These are phyloP conservation scores for Camelina hispida DNA, from an alignment of 345 rosid genomes.

Conservation along the genomic window DNA sequence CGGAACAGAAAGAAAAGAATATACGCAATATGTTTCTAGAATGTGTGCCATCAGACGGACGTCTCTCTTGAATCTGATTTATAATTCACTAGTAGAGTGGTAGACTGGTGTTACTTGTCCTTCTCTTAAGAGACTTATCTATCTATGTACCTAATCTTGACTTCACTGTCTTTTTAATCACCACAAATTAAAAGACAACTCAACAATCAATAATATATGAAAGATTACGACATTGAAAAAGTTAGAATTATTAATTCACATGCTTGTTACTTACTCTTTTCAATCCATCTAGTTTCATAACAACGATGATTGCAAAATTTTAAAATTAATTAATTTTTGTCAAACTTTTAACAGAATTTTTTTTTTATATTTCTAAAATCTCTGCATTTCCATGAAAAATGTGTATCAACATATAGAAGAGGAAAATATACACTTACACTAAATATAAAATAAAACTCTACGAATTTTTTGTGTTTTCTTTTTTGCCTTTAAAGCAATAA, in stretches of 20 bases:
- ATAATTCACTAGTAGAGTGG: slow-evolving; percentile 1
- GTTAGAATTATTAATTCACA: slow-evolving; percentile 8
- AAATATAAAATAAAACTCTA: too few relatives aligned
- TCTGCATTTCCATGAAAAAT: neutral
- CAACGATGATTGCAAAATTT: neutral
- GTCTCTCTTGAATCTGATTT: neutral
- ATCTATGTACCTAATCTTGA: slow-evolving; percentile 4
- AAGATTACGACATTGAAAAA: slow-evolving; percentile 8
- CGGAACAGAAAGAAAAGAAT: neutral
- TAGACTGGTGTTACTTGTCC: too few relatives aligned
- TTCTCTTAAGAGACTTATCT: too few relatives aligned
- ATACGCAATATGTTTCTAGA: neutral
- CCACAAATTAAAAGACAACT: neutral
- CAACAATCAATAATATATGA: neutral
- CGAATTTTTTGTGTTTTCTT: too few relatives aligned
- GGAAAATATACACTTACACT: too few relatives aligned
- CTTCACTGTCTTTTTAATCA: neutral
- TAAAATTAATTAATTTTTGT: neutral
- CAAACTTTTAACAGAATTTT: neutral
- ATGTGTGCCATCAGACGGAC: too few relatives aligned
- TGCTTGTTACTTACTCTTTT: neutral
- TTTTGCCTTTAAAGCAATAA: too few relatives aligned
- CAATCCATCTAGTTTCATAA: slow-evolving; percentile 8
- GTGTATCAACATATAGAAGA: too few relatives aligned
- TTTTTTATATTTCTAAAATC: neutral